Percentiles rank a stretch among this genome's conserved stretches.
Conservation (phyloP, 805 yeast genomes). For the Clavispora vitiphila region DNA sequence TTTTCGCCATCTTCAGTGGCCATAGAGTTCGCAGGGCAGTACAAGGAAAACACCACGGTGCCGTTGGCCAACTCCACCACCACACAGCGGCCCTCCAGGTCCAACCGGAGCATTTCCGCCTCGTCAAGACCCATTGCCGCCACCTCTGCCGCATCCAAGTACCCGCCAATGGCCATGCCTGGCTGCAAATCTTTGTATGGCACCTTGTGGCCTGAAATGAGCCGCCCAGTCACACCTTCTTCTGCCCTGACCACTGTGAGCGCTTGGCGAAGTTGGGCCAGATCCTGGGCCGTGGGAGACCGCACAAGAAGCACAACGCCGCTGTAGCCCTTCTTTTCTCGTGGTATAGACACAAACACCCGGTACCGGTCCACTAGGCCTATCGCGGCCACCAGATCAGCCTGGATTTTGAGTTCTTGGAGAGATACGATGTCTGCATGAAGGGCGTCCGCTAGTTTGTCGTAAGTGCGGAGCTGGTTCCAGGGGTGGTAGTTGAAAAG, state of each 20-base stretch:
- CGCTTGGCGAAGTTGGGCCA: slow-evolving; percentile 24
- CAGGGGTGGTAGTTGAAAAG: slow-evolving; percentile 82
- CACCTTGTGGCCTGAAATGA: slow-evolving; percentile 11
- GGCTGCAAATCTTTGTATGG: slow-evolving; percentile 11
- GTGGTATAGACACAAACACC: slow-evolving; percentile 67
- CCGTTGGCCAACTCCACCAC: slow-evolving; percentile 65
- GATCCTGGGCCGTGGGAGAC: slow-evolving; percentile 42
- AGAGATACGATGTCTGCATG: slow-evolving; percentile 75
- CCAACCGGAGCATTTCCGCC: slow-evolving; percentile 34
- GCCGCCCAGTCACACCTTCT: slow-evolving; percentile 82
- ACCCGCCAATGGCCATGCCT: slow-evolving; percentile 61
- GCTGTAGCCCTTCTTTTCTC: slow-evolving; percentile 71
- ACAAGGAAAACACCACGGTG: slow-evolving; percentile 58
- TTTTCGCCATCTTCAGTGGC: slow-evolving; percentile 62
- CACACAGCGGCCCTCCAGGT: slow-evolving; percentile 80
- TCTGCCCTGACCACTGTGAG: slow-evolving; percentile 69
- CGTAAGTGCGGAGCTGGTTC: slow-evolving; percentile 43
- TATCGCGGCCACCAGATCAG: slow-evolving; percentile 26
- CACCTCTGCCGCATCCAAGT: slow-evolving; percentile 39
- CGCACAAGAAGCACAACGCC: slow-evolving; percentile 87
- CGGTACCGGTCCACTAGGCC: slow-evolving; percentile 53
- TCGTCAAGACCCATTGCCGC: slow-evolving; percentile 22
- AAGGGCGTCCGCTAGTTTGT: slow-evolving; percentile 46
- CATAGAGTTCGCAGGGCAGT: slow-evolving; percentile 90
- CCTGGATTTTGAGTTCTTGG: slow-evolving; percentile 72